Conservation (phyloP, 768 basidiomycete genomes). For the Pulveroboletus ravenelii region DNA sequence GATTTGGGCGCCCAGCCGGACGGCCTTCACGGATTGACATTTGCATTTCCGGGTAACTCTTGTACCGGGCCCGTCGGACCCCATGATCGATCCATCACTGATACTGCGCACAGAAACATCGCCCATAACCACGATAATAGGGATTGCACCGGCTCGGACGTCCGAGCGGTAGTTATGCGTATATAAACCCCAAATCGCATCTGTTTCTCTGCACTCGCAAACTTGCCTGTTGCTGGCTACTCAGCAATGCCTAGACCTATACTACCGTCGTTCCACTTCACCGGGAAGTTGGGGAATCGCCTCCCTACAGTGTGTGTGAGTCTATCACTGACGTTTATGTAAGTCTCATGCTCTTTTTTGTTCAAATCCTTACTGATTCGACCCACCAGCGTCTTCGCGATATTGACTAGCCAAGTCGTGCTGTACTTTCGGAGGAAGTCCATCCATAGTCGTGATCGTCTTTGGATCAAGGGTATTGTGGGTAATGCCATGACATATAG, state of each 20-base stretch:
- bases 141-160: neutral
- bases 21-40: too few relatives aligned
- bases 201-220: neutral
- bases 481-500: neutral
- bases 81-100: neutral
- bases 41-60: too few relatives aligned
- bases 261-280: neutral
- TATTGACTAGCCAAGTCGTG: conserved; percentile 22
- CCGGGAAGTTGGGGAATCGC: neutral
- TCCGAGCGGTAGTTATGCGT: neutral
- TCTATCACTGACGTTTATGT: conserved; percentile 14
- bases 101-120: neutral
- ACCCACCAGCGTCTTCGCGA: conserved; percentile 11
- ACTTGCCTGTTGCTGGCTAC: neutral
- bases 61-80: too few relatives aligned
- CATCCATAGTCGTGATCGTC: conserved; percentile 13
- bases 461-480: conserved; percentile 22
- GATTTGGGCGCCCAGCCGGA: too few relatives aligned
- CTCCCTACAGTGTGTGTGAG: conserved; percentile 7
- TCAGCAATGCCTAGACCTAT: conserved; percentile 7
- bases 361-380: neutral
- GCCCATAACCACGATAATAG: too few relatives aligned
- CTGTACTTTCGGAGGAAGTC: conserved; percentile 19
- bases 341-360: neutral
- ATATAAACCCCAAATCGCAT: conserved; percentile 7